Percentiles rank a stretch among this genome's conserved stretches.
These are phyloP conservation scores for Chrysosporium keratinophilum DNA, from an alignment of 2,329 filamentous ascomycete genomes.

Conservation along the genomic window DNA sequence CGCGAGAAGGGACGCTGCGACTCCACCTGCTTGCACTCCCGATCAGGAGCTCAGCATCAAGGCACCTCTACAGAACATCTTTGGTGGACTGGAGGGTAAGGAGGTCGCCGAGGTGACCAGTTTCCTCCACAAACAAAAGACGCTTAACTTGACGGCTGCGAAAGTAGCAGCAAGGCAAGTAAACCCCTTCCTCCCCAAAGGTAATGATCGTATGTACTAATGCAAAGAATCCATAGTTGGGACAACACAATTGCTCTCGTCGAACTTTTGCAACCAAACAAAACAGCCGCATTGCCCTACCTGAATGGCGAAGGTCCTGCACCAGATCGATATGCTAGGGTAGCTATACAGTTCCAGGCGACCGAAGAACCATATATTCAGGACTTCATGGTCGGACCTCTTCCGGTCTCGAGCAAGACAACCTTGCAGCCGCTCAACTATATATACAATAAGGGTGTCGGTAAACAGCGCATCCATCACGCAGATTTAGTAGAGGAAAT, in stretches of 20 bases:
- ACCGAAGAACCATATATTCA: conserved; percentile 36
- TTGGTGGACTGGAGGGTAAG: neutral
- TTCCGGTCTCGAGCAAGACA: conserved; percentile 35
- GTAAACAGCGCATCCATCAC: conserved; percentile 20
- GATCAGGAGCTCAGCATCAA: neutral
- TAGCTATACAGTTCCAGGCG: conserved; percentile 39
- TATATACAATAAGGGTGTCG: conserved; percentile 36
- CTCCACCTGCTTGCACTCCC: neutral
- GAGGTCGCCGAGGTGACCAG: conserved; percentile 8
- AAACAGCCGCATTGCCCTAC: conserved; percentile 39
- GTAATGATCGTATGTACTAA: neutral
- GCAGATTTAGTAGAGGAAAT: conserved; percentile 22
- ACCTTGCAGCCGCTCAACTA: conserved; percentile 35
- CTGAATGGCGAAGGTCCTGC: conserved; percentile 29
- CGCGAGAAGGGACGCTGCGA: neutral
- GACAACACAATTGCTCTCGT: conserved; percentile 42
- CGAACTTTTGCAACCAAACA: conserved; percentile 42
- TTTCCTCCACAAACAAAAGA: conserved; percentile 7
- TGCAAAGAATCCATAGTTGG: neutral
- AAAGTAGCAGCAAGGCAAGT: conserved; percentile 2
- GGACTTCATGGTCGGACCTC: conserved; percentile 43
- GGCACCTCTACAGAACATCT: conserved; percentile 9
- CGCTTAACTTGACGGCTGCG: conserved; percentile 6
- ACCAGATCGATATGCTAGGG: conserved; percentile 39
- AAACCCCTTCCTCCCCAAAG: neutral